These are phyloP conservation scores for Excoecaria agallocha DNA, from an alignment of 345 rosid genomes.

Conservation along the genomic window DNA sequence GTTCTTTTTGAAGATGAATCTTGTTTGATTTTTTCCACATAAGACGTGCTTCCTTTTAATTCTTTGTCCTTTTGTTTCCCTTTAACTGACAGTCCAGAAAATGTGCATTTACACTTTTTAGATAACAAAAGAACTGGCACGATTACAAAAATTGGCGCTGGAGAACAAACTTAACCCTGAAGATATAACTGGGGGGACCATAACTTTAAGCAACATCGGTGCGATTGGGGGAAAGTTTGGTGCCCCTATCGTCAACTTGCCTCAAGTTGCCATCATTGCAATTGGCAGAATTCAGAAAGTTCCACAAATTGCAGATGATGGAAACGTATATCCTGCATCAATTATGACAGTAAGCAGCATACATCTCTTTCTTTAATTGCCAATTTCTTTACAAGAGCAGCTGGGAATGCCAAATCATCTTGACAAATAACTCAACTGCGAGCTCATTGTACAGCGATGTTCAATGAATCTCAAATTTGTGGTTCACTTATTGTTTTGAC, in stretches of 20 bases:
- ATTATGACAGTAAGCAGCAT: slow-evolving; percentile 60
- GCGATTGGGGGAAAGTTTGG: slow-evolving; percentile 94
- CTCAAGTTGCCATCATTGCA: slow-evolving; percentile 89
- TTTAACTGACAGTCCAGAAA: neutral
- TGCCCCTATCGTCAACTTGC: slow-evolving; percentile 79
- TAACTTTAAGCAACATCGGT: slow-evolving; percentile 87
- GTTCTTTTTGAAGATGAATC: neutral
- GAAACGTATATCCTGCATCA: slow-evolving; percentile 60
- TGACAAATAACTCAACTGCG: neutral
- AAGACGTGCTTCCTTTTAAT: neutral
- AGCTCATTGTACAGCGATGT: neutral
- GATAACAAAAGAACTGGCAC: slow-evolving; percentile 78
- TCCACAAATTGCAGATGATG: slow-evolving; percentile 59
- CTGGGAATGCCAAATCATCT: neutral
- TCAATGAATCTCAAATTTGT: neutral
- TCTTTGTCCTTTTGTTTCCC: neutral
- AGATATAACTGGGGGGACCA: slow-evolving; percentile 82
- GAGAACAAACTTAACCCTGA: slow-evolving; percentile 69
- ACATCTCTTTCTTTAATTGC: too few relatives aligned
- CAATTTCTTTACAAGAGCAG: too few relatives aligned
- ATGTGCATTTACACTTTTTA: slow-evolving; percentile 14
- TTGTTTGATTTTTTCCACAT: neutral
- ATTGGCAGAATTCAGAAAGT: slow-evolving; percentile 83
- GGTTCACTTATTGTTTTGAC: neutral
- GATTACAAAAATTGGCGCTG: slow-evolving; percentile 66